Percentiles rank a stretch among this genome's conserved stretches.
Evolutionary conservation across 768 basidiomycete genomes (phyloP).

Genomic region (Lactarius tabidus): DNA sequence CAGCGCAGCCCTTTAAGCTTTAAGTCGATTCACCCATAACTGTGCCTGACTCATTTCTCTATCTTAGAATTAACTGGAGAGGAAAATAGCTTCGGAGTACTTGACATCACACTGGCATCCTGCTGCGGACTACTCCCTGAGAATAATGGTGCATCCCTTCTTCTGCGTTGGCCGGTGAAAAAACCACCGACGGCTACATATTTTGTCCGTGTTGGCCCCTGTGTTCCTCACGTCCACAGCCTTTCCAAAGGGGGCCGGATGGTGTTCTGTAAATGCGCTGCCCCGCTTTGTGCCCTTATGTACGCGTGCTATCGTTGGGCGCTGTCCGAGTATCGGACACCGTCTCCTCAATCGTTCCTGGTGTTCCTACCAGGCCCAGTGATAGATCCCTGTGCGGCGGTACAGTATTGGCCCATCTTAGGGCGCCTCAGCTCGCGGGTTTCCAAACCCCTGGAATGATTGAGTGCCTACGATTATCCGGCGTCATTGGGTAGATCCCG

Average conservation of each 20-base stretch:
- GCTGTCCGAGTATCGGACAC: constrained; percentile 2
- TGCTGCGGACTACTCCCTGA: background rate
- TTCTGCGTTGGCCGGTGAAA: no score
- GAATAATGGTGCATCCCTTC: background rate
- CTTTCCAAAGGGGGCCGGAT: background rate
- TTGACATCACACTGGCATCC: no score
- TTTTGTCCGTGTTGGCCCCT: no score
- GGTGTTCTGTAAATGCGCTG: background rate
- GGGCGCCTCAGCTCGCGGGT: background rate
- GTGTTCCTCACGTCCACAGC: no score
- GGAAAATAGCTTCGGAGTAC: no score
- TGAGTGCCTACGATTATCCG: background rate
- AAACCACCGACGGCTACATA: no score
- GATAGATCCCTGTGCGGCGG: background rate
- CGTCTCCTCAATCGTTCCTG: background rate
- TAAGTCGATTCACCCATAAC: no score
- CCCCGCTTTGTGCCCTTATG: background rate
- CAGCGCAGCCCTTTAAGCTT: no score
- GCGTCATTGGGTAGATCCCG: background rate
- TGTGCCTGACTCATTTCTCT: no score
- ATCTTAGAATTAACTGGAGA: no score
- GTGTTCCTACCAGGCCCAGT: background rate
- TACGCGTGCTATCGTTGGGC: background rate
- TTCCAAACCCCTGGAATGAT: no score
- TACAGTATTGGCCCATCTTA: background rate